phyloP scores from a whole-genome alignment of 331 rosid species.

The Telfairia occidentalis region DNA sequence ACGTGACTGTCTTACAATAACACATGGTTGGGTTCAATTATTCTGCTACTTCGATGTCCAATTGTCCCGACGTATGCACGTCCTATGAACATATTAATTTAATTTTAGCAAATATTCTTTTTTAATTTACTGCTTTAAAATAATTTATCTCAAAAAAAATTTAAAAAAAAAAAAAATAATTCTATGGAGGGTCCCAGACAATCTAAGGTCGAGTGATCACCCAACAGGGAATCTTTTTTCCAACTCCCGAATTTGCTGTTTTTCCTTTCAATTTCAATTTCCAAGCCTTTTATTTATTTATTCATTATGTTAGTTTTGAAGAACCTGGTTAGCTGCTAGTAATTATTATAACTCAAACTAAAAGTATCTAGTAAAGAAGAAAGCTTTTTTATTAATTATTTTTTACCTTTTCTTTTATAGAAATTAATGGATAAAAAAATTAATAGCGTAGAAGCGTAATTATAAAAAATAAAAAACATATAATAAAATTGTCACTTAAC shows the following conservation, averaged over 20 bases:
- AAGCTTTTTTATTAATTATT: too few species aligned
- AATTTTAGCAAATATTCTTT: background rate
- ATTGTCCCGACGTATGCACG: background rate
- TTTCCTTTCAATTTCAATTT: too few species aligned
- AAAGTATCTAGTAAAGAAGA: too few species aligned
- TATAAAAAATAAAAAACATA: too few species aligned
- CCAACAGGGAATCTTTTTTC: background rate
- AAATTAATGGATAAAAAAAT: too few species aligned
- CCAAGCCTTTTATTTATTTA: too few species aligned
- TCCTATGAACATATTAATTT: background rate
- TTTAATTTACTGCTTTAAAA: background rate
- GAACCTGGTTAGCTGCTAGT: too few species aligned
- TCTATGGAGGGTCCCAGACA: background rate
- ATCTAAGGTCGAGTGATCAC: background rate
- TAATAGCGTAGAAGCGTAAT: too few species aligned
- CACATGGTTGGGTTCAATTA: background rate
- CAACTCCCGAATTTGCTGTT: background rate
- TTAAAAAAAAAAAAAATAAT: background rate
- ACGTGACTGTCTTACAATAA: background rate
- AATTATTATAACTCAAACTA: too few species aligned
- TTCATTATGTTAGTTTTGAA: too few species aligned
- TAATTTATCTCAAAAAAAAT: background rate
- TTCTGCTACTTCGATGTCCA: background rate
- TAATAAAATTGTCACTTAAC: too few species aligned
- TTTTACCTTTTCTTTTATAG: too few species aligned